These are phyloP conservation scores for Boechera stricta DNA, from an alignment of 345 rosid species.

Conservation along the genomic window DNA sequence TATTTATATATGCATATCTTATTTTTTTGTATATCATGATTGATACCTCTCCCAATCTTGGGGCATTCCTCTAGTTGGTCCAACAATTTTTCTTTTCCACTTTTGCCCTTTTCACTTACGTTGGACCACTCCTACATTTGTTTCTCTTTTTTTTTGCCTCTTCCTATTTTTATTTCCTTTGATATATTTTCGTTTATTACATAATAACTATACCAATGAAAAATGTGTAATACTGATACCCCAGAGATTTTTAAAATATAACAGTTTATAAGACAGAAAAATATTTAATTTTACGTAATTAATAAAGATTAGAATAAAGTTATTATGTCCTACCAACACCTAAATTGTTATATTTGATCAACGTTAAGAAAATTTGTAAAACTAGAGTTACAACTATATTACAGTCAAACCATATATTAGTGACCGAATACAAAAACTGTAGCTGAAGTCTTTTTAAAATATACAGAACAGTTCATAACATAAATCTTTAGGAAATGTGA, in stretches of 20 bases:
- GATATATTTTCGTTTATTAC: background rate
- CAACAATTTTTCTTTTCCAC: constrained; percentile 23
- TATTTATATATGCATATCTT: constrained; percentile 32
- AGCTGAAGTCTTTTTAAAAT: background rate
- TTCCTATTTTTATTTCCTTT: background rate
- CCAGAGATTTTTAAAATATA: background rate
- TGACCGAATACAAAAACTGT: constrained; percentile 4
- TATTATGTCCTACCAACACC: constrained; percentile 4
- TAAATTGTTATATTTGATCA: background rate
- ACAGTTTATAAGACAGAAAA: background rate
- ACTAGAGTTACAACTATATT: background rate
- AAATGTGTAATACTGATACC: background rate
- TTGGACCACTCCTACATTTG: constrained; percentile 43
- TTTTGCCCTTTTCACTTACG: constrained; percentile 29
- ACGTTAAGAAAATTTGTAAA: background rate
- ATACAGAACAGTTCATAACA: background rate
- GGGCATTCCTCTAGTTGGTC: constrained; percentile 53
- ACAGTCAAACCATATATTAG: constrained; percentile 21
- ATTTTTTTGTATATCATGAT: constrained; percentile 24
- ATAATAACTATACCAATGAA: background rate
- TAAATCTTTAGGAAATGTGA: constrained; percentile 29
- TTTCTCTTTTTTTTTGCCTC: background rate
- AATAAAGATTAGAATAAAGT: background rate
- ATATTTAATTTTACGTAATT: background rate
- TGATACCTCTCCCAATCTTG: constrained; percentile 61